Base-by-base conservation (phyloP, 768 basidiomycete species). In the Infundibulicybe gibba region DNA sequence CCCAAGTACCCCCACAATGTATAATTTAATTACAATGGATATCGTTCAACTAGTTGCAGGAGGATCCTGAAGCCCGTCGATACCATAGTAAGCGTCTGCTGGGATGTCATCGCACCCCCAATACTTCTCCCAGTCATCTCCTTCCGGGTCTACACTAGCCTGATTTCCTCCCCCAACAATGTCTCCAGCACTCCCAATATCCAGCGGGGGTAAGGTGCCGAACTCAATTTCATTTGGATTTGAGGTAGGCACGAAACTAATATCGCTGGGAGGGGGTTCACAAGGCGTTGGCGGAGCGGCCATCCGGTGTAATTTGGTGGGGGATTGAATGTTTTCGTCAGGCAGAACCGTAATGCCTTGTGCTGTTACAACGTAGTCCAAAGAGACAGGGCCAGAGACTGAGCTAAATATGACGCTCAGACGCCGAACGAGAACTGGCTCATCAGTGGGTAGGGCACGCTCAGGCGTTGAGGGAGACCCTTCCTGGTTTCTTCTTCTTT, bases 401-500 rank as follows among this genome's bases (percentile, higher is more conserved):
- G 81, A 81, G 52, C 83, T 89, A 67, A 93, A 97, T 8, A 97
- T 71, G 43, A 94, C 71, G 47, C 81, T 82, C 45, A 94, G 64
- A 34, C 85, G 77, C 33, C 94, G 79, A 45, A 94, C 71, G 17
- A 87, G 66, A 14, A 75, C 74, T 0, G 74, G 53, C 11, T 43
- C 30, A 3, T 38, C 39, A 30, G 19, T 19, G 37, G 14, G 4
- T 21, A 32, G 19, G 31, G 9, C 32, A 32, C 6, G 21, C 5
- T n/a, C 20, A 10, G 47, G 10, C 31, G 40, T 37, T 39, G 45
- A 10, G 5, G n/a, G n/a, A n/a, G 30, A 32, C 25, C 38, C 15
- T 40, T 47, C 44, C 43, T 57, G 51, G 15, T 40, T 32, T 59
- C 59, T 61, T 49, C 50, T 44, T 50, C 67, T 58, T 68, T 70